Percentiles rank a stretch among this genome's conserved stretches.
These are phyloP conservation scores for Coemansia sp. DNA, from an alignment of 192 early-diverging fungal genomes.

Conservation along the genomic window DNA sequence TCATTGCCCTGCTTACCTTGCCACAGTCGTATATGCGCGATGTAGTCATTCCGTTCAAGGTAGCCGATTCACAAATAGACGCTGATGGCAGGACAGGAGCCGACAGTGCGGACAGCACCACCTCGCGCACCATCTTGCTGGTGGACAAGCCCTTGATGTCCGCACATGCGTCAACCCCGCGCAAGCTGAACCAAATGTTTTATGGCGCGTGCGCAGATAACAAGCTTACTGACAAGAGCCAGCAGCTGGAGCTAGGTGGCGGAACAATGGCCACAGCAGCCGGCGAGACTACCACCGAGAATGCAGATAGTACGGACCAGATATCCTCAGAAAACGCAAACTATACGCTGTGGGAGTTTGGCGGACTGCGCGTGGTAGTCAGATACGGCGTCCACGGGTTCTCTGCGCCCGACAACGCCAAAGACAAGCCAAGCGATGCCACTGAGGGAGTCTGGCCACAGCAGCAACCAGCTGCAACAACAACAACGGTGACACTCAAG, in stretches of 20 bases:
- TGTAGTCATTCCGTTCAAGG: conserved; percentile 31
- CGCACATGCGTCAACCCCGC: conserved; percentile 28
- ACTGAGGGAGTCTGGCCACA: background rate
- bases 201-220: conserved; percentile 14
- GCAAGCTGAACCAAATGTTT: conserved; percentile 29
- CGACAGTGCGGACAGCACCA: background rate
- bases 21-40: conserved; percentile 34
- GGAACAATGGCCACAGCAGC: conserved; percentile 12
- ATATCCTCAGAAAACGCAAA: conserved; percentile 20
- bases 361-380: conserved; percentile 35
- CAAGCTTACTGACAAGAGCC: conserved; percentile 14
- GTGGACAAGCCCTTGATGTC: conserved; percentile 35
- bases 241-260: conserved; percentile 14
- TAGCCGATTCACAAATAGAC: conserved; percentile 6
- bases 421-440: background rate
- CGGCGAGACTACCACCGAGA: background rate
- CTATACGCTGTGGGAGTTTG: conserved; percentile 53
- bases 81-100: background rate
- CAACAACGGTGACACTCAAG: conserved; percentile 34
- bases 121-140: conserved; percentile 15
- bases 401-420: background rate
- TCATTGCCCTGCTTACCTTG: conserved; percentile 40
- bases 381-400: conserved; percentile 47
- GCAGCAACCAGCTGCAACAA: background rate
- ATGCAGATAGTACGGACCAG: background rate